phyloP scores from a whole-genome alignment of 129 eudicot species.

The Apium graveolens region DNA sequence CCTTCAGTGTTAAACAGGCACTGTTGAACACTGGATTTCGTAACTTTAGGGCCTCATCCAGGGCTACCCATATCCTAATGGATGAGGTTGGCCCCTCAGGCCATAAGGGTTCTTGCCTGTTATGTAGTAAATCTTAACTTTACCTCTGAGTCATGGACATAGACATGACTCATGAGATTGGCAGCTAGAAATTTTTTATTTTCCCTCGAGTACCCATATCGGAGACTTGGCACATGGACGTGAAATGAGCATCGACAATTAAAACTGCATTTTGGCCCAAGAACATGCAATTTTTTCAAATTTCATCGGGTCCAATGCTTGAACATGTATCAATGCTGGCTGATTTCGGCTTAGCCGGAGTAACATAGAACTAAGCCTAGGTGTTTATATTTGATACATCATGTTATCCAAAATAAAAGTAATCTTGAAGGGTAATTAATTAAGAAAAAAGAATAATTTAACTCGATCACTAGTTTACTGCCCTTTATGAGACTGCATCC shows the following conservation, averaged over 20 bases:
- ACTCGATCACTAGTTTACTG: background rate
- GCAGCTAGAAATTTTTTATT: too few species aligned
- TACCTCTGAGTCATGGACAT: background rate
- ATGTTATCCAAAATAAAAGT: background rate
- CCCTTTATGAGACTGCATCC: background rate
- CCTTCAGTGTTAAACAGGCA: background rate
- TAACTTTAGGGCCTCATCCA: too few species aligned
- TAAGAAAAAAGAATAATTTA: background rate
- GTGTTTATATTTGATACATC: background rate
- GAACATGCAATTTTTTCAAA: background rate
- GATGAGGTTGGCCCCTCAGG: too few species aligned
- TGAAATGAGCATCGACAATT: too few species aligned
- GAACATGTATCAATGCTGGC: background rate
- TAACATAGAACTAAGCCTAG: background rate
- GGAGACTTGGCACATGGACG: background rate
- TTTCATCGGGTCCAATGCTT: background rate
- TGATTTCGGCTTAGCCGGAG: background rate
- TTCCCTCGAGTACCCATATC: background rate
- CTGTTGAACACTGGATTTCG: background rate
- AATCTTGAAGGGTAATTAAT: too few species aligned
- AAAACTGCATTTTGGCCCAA: background rate
- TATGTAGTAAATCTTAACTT: background rate
- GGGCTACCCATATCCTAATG: too few species aligned
- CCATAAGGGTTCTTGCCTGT: background rate
- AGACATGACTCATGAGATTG: background rate